Conservation (phyloP, 148 eudicot genomes). For the Silene conica region DNA sequence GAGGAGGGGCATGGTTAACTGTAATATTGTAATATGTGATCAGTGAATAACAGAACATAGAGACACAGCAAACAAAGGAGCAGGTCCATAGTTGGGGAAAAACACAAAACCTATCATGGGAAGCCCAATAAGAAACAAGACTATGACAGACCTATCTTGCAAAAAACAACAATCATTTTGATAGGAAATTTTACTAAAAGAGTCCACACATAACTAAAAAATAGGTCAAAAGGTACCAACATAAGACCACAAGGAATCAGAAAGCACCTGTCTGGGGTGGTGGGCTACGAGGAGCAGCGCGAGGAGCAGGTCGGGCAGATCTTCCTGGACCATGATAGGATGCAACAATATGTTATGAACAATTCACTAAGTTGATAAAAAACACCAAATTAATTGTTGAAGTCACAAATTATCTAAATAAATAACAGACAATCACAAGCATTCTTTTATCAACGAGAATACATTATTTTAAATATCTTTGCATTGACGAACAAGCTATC, state of each 20-base stretch:
- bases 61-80: background rate
- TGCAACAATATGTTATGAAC: background rate
- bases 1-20: conserved; percentile 69
- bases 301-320: conserved; percentile 74
- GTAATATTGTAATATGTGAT: conserved; percentile 16
- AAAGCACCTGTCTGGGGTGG: conserved; percentile 58
- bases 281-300: conserved; percentile 54
- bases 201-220: background rate
- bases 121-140: background rate
- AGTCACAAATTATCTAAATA: background rate
- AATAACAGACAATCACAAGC: background rate
- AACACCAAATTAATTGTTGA: background rate
- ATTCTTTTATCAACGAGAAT: too few species aligned
- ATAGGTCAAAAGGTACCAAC: background rate
- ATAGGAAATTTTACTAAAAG: background rate
- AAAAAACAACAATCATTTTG: background rate
- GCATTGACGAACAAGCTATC: too few species aligned
- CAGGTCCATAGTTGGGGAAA: background rate
- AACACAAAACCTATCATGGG: background rate
- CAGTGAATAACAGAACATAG: background rate
- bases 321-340: conserved; percentile 47
- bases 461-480: too few species aligned
- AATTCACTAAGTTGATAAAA: background rate
- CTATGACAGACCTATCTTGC: background rate
- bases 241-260: background rate